phyloP scores from a whole-genome alignment of 2,329 filamentous ascomycete genomes.

The Colletotrichum plurivorum region DNA sequence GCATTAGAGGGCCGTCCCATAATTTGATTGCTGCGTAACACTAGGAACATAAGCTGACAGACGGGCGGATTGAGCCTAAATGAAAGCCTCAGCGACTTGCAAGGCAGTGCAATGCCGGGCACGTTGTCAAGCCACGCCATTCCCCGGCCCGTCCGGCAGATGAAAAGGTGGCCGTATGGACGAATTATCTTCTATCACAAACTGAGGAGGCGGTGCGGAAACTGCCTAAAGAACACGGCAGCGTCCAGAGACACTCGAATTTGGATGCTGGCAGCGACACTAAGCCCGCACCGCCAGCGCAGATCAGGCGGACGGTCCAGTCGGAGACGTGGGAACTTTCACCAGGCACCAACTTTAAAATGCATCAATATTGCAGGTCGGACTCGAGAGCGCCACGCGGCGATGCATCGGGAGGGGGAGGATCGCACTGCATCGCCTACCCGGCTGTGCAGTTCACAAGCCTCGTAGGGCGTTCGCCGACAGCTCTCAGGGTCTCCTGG shows the following conservation, averaged over 20 bases:
- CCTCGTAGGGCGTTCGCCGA: constrained; percentile 6
- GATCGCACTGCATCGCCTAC: not conserved
- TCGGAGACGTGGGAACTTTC: not conserved
- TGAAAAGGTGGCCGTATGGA: not conserved
- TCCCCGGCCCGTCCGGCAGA: not conserved
- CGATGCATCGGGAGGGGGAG: not conserved
- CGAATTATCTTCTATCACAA: not conserved
- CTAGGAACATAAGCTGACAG: not conserved
- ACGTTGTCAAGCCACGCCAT: not conserved
- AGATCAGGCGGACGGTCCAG: constrained; percentile 3
- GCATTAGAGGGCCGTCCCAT: too few species aligned
- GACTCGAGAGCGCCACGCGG: not conserved
- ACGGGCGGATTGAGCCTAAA: not conserved
- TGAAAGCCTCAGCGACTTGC: not conserved
- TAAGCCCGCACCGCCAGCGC: not conserved
- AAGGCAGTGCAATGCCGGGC: not conserved
- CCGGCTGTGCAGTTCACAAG: constrained; percentile 16
- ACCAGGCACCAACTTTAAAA: constrained; percentile 27
- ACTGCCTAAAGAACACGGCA: not conserved
- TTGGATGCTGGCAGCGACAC: constrained; percentile 19
- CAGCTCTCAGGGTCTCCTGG: not conserved
- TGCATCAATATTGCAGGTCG: not conserved
- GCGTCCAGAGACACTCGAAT: not conserved
- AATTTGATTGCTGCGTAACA: not conserved
- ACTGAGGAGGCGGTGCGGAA: not conserved